These are phyloP conservation scores for Cordyceps fumosorosea DNA, from an alignment of 2,329 filamentous ascomycete species.

Conservation along the genomic window DNA sequence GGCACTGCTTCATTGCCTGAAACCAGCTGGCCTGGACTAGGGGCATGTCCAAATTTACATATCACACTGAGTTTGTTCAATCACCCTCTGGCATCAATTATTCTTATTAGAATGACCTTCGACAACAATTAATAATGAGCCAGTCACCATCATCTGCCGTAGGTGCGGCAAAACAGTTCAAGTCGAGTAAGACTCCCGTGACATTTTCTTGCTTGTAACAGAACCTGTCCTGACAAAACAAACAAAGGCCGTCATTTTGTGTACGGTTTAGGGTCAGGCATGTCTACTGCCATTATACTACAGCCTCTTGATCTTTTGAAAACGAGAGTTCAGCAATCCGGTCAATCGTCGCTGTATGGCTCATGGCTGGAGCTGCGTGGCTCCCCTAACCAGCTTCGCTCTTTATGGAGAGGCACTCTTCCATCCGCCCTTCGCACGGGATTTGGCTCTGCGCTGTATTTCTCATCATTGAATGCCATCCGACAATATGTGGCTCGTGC, in stretches of 20 bases:
- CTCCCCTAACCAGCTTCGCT: conserved; percentile 54
- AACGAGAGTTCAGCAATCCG: conserved; percentile 88
- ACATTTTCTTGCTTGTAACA: no score
- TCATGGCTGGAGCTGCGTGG: conserved; percentile 38
- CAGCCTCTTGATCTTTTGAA: conserved; percentile 96
- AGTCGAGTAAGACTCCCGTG: conserved; percentile 5
- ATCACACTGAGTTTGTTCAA: background rate
- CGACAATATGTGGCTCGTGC: conserved; percentile 46
- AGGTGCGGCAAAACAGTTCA: background rate
- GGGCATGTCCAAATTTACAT: background rate
- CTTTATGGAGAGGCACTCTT: conserved; percentile 86
- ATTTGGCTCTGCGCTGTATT: conserved; percentile 89
- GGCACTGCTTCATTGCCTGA: background rate
- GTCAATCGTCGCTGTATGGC: conserved; percentile 54
- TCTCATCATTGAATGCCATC: conserved; percentile 77
- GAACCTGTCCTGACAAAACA: background rate
- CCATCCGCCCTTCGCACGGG: conserved; percentile 92
- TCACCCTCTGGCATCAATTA: background rate
- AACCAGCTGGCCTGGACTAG: background rate
- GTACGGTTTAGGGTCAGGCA: conserved; percentile 80
- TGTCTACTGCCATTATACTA: conserved; percentile 80
- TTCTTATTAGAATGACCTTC: background rate
- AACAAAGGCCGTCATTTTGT: conserved; percentile 71
- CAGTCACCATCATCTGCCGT: background rate
- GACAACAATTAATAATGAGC: background rate